Evolutionary conservation across 2,329 filamentous ascomycete species (phyloP), one percentile per base, ranked within the genome.

Genomic region (Helotiales sp.): DNA sequence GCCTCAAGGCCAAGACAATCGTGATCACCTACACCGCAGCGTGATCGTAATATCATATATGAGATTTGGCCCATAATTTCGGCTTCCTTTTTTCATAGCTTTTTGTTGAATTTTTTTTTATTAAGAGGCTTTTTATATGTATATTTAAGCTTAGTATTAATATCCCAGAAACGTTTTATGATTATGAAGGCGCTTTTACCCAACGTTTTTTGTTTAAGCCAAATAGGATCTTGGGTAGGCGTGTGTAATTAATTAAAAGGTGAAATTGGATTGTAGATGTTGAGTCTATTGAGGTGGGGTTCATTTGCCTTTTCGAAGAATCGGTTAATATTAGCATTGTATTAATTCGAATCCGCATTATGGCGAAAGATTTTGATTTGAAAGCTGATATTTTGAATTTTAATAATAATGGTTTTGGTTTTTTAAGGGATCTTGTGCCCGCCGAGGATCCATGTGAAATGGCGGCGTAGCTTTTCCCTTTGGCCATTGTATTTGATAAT

Each of bases 101-200:
- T 34, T 7, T 10, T 11, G 52, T 50, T 4, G 10, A 26, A 54
- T 26, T 52, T 34, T 50, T 11, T 69, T 37, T 37, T 58, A 13
- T 59, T 43, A n/a, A 58, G 47, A 54, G 74, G 73, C 65, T 67
- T 22, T 58, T 77, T 77, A 3, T 71, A n/a, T 22, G 69, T 75
- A 68, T 52, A 63, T 34, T 57, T 30, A 50, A 57, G 7, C 22
- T 67, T 61, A 45, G 67, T 71, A 59, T 67, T 69, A 45, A 71
- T 59, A 63, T 71, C 52, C 67, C 67, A 71, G 22, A 50, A 6
- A 63, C 64, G 64, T 11, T 28, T 54, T 15, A 70, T 59, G 57
- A 64, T 34, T 52, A 61, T 52, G 64, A 68, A 71, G 13, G 8
- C n/a, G n/a, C n/a, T n/a, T n/a, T n/a, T 63, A 17, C 69, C 67